phyloP scores from a whole-genome alignment of 306 rosid genomes.

The Prunus padus region DNA sequence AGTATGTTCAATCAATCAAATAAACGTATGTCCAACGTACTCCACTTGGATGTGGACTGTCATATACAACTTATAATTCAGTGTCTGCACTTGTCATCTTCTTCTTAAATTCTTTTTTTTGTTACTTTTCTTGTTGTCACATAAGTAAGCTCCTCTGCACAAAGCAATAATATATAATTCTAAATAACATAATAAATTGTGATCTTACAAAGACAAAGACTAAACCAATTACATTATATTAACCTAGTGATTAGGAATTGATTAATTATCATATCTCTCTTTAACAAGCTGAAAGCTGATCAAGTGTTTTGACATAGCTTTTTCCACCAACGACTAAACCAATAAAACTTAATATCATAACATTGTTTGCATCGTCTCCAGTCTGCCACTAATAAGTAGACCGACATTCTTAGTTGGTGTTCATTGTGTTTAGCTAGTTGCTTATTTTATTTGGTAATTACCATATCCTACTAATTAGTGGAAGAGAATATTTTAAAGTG shows the following conservation, averaged over 20 bases:
- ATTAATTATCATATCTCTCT: constrained; percentile 3
- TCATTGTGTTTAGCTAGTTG: no score
- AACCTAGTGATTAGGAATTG: background rate
- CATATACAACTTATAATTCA: background rate
- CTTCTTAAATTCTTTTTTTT: constrained; percentile 5
- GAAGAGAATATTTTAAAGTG: background rate
- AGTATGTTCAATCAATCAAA: constrained; percentile 1
- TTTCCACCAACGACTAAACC: constrained; percentile 53
- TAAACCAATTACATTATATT: background rate
- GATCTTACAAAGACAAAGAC: background rate
- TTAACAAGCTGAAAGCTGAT: background rate
- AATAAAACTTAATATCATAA: constrained; percentile 26
- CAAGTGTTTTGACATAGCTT: constrained; percentile 36
- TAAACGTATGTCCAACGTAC: background rate
- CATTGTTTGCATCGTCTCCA: constrained; percentile 53
- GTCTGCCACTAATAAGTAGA: constrained; percentile 36
- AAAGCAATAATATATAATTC: no score
- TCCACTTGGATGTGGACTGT: constrained; percentile 24
- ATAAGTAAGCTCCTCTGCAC: background rate
- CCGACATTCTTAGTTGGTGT: no score
- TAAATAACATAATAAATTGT: no score
- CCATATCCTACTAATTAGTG: constrained; percentile 11
- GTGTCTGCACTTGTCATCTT: constrained; percentile 1
- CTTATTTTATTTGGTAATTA: constrained; percentile 19
- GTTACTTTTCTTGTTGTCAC: constrained; percentile 9